Evolutionary conservation across 2,329 filamentous ascomycete genomes (phyloP).

Genomic region (Macrophomina pseudophaseolina): DNA sequence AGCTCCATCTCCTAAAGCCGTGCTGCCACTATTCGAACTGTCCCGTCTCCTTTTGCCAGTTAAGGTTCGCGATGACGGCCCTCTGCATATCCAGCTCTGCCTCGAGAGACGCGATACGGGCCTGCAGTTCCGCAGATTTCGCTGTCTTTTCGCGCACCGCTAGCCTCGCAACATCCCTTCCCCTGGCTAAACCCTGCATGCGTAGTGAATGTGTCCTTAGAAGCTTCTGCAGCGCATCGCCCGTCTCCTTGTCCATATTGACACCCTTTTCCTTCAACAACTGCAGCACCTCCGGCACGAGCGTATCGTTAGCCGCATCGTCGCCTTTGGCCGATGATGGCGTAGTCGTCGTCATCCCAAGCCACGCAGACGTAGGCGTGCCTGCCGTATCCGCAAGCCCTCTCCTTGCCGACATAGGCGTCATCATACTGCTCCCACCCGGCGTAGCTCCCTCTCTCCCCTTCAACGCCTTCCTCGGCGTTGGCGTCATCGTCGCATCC

Average conservation of each 20-base stretch:
- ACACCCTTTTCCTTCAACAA: slow-evolving; percentile 55
- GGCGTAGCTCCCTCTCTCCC: neutral
- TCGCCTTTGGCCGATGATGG: slow-evolving; percentile 3
- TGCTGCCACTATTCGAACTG: slow-evolving; percentile 8
- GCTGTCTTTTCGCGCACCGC: slow-evolving; percentile 69
- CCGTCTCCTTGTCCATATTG: slow-evolving; percentile 34
- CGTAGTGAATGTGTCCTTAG: slow-evolving; percentile 59
- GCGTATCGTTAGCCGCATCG: slow-evolving; percentile 27
- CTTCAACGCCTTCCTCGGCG: slow-evolving; percentile 46
- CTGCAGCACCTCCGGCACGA: slow-evolving; percentile 52
- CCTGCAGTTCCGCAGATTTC: slow-evolving; percentile 67
- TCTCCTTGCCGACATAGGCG: slow-evolving; percentile 9
- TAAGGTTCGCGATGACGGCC: slow-evolving; percentile 49
- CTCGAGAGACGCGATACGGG: slow-evolving; percentile 65
- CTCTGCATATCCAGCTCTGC: slow-evolving; percentile 61
- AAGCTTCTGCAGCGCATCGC: slow-evolving; percentile 32
- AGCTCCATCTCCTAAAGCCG: too few species aligned
- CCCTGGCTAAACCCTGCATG: slow-evolving; percentile 65
- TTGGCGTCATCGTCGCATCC: slow-evolving; percentile 36
- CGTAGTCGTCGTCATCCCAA: slow-evolving; percentile 27
- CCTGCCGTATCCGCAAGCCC: neutral
- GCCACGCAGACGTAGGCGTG: slow-evolving; percentile 43
- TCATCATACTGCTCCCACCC: neutral
- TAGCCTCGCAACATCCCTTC: slow-evolving; percentile 69
- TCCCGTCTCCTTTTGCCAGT: slow-evolving; percentile 33